Evolutionary conservation across 345 rosid species (phyloP), one percentile per base, ranked within the genome.

Genomic region (Murraya paniculata): DNA sequence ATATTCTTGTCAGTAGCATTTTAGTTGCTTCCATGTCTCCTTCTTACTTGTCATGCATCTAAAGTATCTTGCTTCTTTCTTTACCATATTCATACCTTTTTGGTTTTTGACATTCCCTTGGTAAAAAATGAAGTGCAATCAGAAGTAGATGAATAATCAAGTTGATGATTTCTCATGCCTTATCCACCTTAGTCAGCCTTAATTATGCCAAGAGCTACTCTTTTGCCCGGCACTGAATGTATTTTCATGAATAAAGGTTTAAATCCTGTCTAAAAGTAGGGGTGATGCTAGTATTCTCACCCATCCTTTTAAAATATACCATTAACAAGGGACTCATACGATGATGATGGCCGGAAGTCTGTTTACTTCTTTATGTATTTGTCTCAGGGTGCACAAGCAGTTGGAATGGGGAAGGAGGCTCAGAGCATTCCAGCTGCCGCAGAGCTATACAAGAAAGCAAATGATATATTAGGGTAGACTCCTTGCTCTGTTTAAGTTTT

Each of bases 371-470:
- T 16, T 36, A 66, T 67, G 19, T 55, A n/a, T 62, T 62, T 73
- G 4, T 73, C 79, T 74, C 74, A 97, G 99, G 99, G 99, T 76
- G 98, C 98, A 77, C 98, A 97, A 89, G 90, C 95, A 6, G 83
- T 93, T 64, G 99, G 99, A 56, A 97, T 97, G 99, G 99, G 99
- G 24, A 89, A 91, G 85, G 99, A 94, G 41, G 92, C 97, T 57
- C 98, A 91, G 77, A 83, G 81, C 69, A 89, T 93, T 72, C 88
- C 89, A 10, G 87, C 93, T 72, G 99, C 98, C 53, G 92, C 87
- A 50, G 93, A 88, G 28, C 83, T 97, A 80, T 97, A 89, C 82
- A 85, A 82, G 69, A 97, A 87, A 84, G 99, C 99, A 48, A 91
- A 91, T 64, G 89, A 94, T 81, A 87, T 92, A 38, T 83, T 92